phyloP scores from a whole-genome alignment of 768 basidiomycete species.

The Pulveroboletus ravenelii region DNA sequence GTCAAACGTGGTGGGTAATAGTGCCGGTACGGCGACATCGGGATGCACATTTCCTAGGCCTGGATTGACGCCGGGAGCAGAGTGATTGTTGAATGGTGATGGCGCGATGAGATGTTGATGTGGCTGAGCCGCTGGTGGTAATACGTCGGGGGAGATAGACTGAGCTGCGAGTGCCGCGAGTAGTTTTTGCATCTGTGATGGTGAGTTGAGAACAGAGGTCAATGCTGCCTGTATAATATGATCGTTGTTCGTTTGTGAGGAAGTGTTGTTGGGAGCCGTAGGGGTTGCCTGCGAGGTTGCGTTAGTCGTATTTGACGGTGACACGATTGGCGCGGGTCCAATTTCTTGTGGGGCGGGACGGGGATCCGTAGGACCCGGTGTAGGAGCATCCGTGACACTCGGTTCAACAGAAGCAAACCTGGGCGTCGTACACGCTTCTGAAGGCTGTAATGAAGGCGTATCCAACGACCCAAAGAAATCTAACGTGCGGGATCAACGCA shows the following conservation, averaged over 20 bases:
- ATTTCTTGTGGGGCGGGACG: conserved; percentile 12
- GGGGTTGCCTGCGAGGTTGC: conserved; percentile 3
- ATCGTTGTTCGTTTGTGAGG: conserved; percentile 34
- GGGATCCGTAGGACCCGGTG: conserved; percentile 11
- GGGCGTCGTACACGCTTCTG: conserved; percentile 27
- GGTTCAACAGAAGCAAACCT: conserved; percentile 28
- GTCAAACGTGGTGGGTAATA: conserved; percentile 19
- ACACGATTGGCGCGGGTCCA: conserved; percentile 11
- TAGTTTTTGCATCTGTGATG: conserved; percentile 55
- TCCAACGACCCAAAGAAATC: conserved; percentile 43
- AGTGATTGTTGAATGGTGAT: conserved; percentile 23
- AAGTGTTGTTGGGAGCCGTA: conserved; percentile 6
- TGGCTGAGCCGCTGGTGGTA: conserved; percentile 15
- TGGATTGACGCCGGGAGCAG: background rate
- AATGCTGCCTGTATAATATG: conserved; percentile 47
- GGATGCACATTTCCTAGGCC: background rate
- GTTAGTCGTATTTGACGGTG: conserved; percentile 12
- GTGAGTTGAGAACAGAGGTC: conserved; percentile 46
- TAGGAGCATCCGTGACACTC: conserved; percentile 14
- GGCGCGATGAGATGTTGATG: conserved; percentile 28
- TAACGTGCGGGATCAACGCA: conserved; percentile 16
- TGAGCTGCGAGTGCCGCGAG: conserved; percentile 39
- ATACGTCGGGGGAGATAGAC: conserved; percentile 20
- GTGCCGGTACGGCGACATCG: conserved; percentile 9
- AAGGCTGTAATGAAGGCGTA: conserved; percentile 39